phyloP scores from a whole-genome alignment of 768 basidiomycete species.

The Boletus coccyginus region DNA sequence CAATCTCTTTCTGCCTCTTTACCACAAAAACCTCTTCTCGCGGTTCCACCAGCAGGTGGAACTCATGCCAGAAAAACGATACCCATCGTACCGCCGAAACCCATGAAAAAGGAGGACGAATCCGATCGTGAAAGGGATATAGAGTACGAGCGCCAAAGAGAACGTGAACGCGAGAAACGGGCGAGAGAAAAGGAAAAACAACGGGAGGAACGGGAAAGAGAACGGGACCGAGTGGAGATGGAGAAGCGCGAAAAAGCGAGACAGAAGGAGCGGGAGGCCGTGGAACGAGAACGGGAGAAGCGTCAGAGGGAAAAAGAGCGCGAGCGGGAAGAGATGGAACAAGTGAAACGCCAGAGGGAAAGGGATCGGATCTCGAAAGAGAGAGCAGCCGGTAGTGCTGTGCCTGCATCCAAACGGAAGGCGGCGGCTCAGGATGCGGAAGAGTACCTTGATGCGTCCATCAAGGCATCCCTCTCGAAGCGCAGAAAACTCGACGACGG shows the following conservation, averaged over 20 bases:
- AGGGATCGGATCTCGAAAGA: conserved; percentile 25
- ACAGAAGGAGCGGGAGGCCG: conserved; percentile 20
- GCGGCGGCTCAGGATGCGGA: conserved; percentile 30
- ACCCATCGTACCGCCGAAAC: conserved; percentile 19
- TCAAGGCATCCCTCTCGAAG: conserved; percentile 31
- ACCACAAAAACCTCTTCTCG: conserved; percentile 34
- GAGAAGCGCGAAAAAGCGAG: conserved; percentile 23
- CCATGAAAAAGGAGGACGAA: conserved; percentile 25
- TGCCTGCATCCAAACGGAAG: conserved; percentile 40
- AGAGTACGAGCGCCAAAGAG: conserved; percentile 23
- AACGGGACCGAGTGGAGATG: conserved; percentile 13
- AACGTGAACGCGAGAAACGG: conserved; percentile 25
- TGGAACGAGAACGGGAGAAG: conserved; percentile 26
- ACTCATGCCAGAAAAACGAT: conserved; percentile 31
- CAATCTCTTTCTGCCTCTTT: conserved; percentile 30
- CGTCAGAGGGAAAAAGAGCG: conserved; percentile 22
- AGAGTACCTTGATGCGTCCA: conserved; percentile 18
- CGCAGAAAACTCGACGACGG: conserved; percentile 43
- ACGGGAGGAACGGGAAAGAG: conserved; percentile 23
- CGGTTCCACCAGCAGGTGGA: conserved; percentile 22
- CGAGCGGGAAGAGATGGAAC: conserved; percentile 23
- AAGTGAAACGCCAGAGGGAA: conserved; percentile 21
- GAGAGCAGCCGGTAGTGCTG: conserved; percentile 10
- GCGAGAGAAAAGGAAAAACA: conserved; percentile 22
- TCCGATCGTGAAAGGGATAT: conserved; percentile 27